A percentile compares a stretch with the other conserved stretches of the same genome.
These are phyloP conservation scores for Scutellaria galericulata DNA, from an alignment of 257 asterid genomes.

Conservation along the genomic window DNA sequence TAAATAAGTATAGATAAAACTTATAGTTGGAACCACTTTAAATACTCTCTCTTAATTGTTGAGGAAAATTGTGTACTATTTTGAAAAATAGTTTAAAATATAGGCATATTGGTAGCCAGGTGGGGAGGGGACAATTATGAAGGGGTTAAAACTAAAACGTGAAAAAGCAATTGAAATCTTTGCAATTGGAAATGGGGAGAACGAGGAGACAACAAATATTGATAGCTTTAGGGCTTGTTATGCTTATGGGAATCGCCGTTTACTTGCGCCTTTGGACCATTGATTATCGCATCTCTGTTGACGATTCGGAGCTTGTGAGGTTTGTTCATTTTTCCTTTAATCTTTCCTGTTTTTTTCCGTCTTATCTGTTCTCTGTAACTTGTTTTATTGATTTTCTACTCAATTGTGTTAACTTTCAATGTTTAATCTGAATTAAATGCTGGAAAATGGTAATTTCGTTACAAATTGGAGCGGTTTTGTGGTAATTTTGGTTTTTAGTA, in stretches of 20 bases:
- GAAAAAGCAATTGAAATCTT: constrained; percentile 15
- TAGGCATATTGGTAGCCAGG: neutral
- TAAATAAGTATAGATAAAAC: no score
- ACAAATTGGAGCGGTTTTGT: neutral
- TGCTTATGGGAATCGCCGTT: constrained; percentile 69
- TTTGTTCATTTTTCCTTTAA: constrained; percentile 16
- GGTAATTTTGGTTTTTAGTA: neutral
- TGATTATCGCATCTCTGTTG: constrained; percentile 62
- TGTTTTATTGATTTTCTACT: neutral
- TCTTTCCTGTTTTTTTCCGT: neutral
- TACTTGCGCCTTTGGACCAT: constrained; percentile 82
- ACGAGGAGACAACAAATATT: constrained; percentile 54
- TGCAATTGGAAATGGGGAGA: constrained; percentile 53
- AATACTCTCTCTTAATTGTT: no score
- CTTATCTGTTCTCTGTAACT: neutral
- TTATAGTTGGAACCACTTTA: no score
- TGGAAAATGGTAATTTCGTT: constrained; percentile 6
- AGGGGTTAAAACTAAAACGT: neutral
- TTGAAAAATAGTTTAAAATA: no score
- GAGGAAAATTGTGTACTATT: no score
- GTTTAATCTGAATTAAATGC: constrained; percentile 4
- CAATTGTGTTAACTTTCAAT: neutral
- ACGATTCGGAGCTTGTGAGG: constrained; percentile 72
- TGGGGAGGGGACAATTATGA: neutral
- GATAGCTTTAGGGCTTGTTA: constrained; percentile 54